A percentile compares a stretch with the other conserved stretches of the same genome.
Evolutionary conservation across 2,329 filamentous ascomycete genomes (phyloP).

Genomic region (Trichoderma semiorbis): DNA sequence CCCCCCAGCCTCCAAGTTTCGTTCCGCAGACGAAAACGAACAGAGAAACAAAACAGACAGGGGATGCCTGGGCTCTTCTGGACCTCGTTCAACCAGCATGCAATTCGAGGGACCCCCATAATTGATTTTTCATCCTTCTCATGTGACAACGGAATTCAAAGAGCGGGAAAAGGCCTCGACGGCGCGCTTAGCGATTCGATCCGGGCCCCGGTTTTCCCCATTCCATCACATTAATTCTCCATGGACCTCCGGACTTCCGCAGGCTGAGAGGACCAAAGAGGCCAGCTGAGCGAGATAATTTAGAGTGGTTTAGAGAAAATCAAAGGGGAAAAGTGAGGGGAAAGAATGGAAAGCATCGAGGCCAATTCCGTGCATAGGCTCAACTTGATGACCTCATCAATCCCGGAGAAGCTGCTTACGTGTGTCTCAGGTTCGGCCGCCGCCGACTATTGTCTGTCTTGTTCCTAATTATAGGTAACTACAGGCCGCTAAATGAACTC

Average conservation of each 20-base stretch:
- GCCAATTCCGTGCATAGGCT: background rate
- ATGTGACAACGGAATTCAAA: background rate
- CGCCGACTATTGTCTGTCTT: background rate
- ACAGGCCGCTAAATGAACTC: conserved; percentile 16
- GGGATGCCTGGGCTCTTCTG: background rate
- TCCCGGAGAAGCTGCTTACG: background rate
- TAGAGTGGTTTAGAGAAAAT: background rate
- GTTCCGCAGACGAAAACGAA: background rate
- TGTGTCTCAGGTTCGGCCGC: background rate
- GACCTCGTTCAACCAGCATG: background rate
- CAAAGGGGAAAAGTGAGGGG: background rate
- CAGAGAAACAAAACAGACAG: background rate
- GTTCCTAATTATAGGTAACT: background rate
- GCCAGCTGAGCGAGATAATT: background rate
- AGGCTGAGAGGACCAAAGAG: background rate
- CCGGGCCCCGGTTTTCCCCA: conserved; percentile 3
- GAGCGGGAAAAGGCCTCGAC: background rate
- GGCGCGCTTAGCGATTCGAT: background rate
- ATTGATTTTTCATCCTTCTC: background rate
- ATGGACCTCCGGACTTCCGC: background rate
- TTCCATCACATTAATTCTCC: background rate
- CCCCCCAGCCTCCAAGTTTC: background rate
- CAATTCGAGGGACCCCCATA: background rate
- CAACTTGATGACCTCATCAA: background rate
- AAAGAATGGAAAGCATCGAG: background rate